Evolutionary conservation across 768 basidiomycete species (phyloP).

Genomic region (Lactarius indigo): DNA sequence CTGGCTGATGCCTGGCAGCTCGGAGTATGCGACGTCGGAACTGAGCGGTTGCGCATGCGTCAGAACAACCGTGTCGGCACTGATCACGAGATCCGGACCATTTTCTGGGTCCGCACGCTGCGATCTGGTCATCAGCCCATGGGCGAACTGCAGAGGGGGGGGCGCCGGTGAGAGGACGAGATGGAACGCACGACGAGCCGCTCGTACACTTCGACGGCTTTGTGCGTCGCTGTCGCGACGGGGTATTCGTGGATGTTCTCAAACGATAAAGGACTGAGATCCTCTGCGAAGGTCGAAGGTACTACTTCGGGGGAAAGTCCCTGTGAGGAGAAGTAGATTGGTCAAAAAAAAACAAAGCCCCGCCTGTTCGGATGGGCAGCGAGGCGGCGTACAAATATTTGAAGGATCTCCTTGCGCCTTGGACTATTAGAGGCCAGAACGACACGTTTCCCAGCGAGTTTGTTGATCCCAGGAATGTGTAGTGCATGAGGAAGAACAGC

Average conservation of each 20-base stretch:
- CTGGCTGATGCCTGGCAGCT: constrained; percentile 50
- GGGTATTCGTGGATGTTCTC: constrained; percentile 71
- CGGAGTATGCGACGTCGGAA: constrained; percentile 51
- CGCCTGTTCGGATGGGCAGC: background rate
- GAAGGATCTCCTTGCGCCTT: constrained; percentile 78
- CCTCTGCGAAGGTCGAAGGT: constrained; percentile 77
- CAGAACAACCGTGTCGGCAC: constrained; percentile 94
- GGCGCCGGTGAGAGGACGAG: background rate
- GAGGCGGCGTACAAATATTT: constrained; percentile 57
- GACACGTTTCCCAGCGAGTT: constrained; percentile 71
- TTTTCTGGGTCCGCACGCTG: constrained; percentile 58
- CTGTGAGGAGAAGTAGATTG: constrained; percentile 31
- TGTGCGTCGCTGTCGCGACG: constrained; percentile 69
- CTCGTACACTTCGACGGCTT: constrained; percentile 86
- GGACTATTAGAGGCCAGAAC: constrained; percentile 87
- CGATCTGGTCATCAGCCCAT: background rate
- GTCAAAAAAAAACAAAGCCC: background rate
- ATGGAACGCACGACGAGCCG: constrained; percentile 57
- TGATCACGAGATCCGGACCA: constrained; percentile 76
- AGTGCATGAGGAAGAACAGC: constrained; percentile 62
- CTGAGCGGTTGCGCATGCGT: constrained; percentile 64
- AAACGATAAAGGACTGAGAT: constrained; percentile 64
- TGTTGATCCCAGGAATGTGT: constrained; percentile 55
- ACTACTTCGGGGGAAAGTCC: constrained; percentile 67
- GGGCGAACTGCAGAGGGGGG: background rate